Conservation (phyloP, 2,329 filamentous ascomycete genomes). For the Penicillium sp. region DNA sequence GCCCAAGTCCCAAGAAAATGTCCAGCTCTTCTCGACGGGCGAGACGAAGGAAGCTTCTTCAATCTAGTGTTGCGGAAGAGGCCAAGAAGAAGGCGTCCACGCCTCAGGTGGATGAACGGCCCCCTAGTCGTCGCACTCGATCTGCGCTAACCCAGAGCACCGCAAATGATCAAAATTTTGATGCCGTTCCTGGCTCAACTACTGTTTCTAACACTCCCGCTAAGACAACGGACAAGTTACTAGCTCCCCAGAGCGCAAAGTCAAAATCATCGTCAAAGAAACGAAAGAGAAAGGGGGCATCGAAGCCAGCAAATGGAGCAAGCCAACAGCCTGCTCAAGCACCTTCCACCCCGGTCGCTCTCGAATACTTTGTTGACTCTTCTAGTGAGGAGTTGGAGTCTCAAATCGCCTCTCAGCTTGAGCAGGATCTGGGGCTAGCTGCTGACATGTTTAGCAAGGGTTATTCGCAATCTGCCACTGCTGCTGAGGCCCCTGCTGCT, state of each 20-base stretch:
- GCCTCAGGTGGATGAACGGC: constrained; percentile 20
- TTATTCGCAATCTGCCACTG: constrained; percentile 1
- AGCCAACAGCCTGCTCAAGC: constrained; percentile 8
- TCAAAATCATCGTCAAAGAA: constrained; percentile 25
- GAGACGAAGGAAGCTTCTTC: constrained; percentile 19
- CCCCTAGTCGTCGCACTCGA: constrained; percentile 32
- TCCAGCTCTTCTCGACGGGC: constrained; percentile 12
- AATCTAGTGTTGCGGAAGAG: constrained; percentile 18
- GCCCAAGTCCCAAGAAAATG: constrained; percentile 30
- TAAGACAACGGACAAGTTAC: constrained; percentile 11
- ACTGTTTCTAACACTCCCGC: constrained; percentile 7
- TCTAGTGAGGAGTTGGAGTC: constrained; percentile 52
- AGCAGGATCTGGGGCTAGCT: constrained; percentile 50
- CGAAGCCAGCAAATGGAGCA: constrained; percentile 7
- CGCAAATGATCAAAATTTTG: constrained; percentile 11
- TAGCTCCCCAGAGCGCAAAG: constrained; percentile 15
- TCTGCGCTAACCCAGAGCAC: constrained; percentile 32
- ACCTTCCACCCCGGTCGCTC: constrained; percentile 1
- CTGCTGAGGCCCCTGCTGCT: constrained; percentile 1
- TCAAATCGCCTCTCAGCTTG: constrained; percentile 53
- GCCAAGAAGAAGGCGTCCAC: constrained; percentile 18
- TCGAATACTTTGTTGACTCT: constrained; percentile 39
- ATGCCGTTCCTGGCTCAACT: constrained; percentile 3
- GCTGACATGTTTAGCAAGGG: constrained; percentile 37
- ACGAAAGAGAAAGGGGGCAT: constrained; percentile 12